phyloP scores from a whole-genome alignment of 768 basidiomycete species.

The Trametes villosa region DNA sequence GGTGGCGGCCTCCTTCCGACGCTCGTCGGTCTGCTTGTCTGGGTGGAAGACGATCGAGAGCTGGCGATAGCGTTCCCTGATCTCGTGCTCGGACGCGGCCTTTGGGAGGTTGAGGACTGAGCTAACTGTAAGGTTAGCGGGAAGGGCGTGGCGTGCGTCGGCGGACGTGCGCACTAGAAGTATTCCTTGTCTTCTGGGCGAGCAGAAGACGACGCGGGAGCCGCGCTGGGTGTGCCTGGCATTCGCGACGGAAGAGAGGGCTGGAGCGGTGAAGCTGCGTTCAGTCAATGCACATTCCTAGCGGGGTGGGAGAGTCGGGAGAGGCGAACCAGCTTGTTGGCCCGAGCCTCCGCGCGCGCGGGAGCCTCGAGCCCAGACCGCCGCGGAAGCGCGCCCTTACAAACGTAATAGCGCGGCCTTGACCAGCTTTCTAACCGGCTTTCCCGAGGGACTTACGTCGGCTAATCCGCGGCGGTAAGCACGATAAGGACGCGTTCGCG shows the following conservation, averaged over 20 bases:
- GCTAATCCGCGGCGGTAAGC: not conserved
- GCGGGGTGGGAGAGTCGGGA: slow-evolving; percentile 6
- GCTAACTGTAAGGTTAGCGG: slow-evolving; percentile 39
- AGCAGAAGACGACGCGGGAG: not conserved
- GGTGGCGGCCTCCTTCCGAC: slow-evolving; percentile 60
- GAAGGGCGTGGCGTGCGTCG: not conserved
- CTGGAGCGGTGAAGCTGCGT: slow-evolving; percentile 1
- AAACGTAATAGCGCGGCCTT: slow-evolving; percentile 8
- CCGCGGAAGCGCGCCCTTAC: no score
- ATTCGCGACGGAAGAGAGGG: slow-evolving; percentile 7
- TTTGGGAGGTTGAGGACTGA: slow-evolving; percentile 72
- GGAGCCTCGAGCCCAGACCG: no score
- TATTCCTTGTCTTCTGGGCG: slow-evolving; percentile 20
- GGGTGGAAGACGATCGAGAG: slow-evolving; percentile 84
- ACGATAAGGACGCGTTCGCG: not conserved
- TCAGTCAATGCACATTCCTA: slow-evolving; percentile 10
- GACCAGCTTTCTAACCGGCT: not conserved
- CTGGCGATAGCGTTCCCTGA: slow-evolving; percentile 72
- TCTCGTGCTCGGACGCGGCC: slow-evolving; percentile 66
- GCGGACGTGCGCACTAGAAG: slow-evolving; percentile 23
- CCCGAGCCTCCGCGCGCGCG: not conserved
- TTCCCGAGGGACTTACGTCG: not conserved
- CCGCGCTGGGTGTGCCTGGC: slow-evolving; percentile 15
- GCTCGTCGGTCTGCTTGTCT: slow-evolving; percentile 73
- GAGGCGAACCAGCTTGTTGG: not conserved